phyloP scores from a whole-genome alignment of 2,329 filamentous ascomycete genomes.

The Paracoccidioides brasiliensis region DNA sequence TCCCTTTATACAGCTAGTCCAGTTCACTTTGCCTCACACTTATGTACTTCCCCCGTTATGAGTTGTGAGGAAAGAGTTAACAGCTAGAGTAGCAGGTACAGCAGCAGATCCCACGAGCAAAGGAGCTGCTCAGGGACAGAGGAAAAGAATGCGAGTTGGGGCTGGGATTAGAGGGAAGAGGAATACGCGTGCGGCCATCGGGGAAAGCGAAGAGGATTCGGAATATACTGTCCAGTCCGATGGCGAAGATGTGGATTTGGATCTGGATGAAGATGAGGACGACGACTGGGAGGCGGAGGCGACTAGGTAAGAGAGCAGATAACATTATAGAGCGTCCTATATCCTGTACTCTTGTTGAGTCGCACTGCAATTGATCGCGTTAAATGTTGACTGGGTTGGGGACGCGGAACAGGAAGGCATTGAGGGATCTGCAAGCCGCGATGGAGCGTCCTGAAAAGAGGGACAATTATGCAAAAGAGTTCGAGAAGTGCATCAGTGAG shows the following conservation, averaged over 20 bases:
- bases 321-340: neutral
- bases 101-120: neutral
- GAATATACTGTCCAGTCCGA: neutral
- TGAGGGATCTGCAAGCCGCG: conserved; percentile 9
- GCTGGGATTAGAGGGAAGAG: neutral
- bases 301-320: conserved; percentile 5
- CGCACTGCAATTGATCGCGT: neutral
- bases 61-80: neutral
- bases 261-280: conserved; percentile 2
- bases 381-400: neutral
- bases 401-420: conserved; percentile 4
- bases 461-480: conserved; percentile 10
- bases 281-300: conserved; percentile 5
- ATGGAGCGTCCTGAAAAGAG: conserved; percentile 10
- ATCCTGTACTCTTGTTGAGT: neutral
- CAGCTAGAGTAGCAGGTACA: neutral
- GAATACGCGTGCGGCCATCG: neutral
- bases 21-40: neutral
- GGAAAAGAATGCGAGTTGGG: neutral
- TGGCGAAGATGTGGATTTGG: neutral
- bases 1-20: no score
- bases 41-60: neutral
- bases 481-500: conserved; percentile 9
- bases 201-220: neutral
- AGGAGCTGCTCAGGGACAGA: neutral